phyloP scores from a whole-genome alignment of 2,329 filamentous ascomycete species.

The Alternaria tenuissima region DNA sequence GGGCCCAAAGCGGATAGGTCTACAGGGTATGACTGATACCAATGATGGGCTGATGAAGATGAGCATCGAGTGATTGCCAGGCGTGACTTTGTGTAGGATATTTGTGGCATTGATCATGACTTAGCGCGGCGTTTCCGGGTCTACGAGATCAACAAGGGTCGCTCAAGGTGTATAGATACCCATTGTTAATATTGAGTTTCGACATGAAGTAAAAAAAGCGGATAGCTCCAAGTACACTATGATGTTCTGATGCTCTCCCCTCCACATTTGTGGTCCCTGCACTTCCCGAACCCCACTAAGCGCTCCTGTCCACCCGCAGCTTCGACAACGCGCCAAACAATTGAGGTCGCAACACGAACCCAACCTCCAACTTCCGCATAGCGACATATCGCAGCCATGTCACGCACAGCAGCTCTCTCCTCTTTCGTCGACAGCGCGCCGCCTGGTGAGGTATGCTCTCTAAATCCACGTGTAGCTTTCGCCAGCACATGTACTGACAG shows the following conservation, averaged over 20 bases:
- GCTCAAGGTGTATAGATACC: conserved; percentile 24
- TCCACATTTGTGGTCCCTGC: conserved; percentile 21
- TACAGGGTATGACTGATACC: conserved; percentile 96
- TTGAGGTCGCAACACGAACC: conserved; percentile 12
- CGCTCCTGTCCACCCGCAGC: conserved; percentile 31
- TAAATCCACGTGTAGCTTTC: conserved; percentile 2
- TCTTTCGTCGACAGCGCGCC: conserved; percentile 94
- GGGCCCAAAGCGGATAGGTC: conserved; percentile 58
- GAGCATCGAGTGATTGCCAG: conserved; percentile 77
- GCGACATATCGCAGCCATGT: conserved; percentile 34
- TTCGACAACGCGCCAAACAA: conserved; percentile 17
- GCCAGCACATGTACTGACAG: conserved; percentile 31
- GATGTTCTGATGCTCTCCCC: background rate
- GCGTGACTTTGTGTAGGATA: background rate
- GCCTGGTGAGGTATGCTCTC: conserved; percentile 83
- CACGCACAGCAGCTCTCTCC: conserved; percentile 57
- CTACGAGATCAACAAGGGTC: background rate
- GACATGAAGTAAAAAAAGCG: background rate
- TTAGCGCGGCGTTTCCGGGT: conserved; percentile 39
- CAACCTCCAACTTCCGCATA: background rate
- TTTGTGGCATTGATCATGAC: conserved; percentile 8
- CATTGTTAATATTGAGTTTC: background rate
- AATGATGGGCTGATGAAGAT: conserved; percentile 95
- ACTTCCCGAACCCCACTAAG: conserved; percentile 33
- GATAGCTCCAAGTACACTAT: background rate